These are phyloP conservation scores for Penicillium bovifimosum DNA, from an alignment of 495 filamentous ascomycete species.

Conservation along the genomic window DNA sequence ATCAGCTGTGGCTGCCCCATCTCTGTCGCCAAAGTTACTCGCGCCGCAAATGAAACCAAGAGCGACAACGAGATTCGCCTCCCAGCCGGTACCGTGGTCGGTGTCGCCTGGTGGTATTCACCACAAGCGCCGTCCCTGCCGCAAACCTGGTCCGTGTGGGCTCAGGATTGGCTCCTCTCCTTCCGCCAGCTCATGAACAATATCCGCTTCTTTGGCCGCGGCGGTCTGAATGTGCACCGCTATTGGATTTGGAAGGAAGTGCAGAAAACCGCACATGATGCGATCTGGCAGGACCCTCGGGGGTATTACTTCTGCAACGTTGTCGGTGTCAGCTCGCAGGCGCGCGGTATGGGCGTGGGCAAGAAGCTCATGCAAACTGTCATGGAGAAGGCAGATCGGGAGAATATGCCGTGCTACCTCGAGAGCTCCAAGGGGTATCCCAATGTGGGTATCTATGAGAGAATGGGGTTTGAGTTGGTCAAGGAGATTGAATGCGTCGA, in stretches of 20 bases:
- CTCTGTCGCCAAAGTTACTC: constrained; percentile 51
- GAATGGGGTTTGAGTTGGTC: constrained; percentile 56
- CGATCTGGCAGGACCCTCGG: constrained; percentile 32
- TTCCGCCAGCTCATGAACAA: constrained; percentile 57
- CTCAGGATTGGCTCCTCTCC: constrained; percentile 55
- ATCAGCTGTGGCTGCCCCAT: constrained; percentile 55
- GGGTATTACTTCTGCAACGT: constrained; percentile 71
- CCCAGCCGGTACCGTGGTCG: constrained; percentile 42
- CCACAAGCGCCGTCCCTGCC: constrained; percentile 37
- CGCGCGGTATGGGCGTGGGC: constrained; percentile 56
- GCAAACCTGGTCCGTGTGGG: constrained; percentile 50
- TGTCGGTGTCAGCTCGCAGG: constrained; percentile 55
- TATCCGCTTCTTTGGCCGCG: constrained; percentile 54
- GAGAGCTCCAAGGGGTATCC: constrained; percentile 58
- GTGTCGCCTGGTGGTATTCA: constrained; percentile 59
- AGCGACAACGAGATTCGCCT: constrained; percentile 13
- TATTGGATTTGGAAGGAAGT: constrained; percentile 53
- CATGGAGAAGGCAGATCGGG: constrained; percentile 51
- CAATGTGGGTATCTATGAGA: constrained; percentile 61
- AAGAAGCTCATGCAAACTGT: constrained; percentile 53
- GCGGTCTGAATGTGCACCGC: constrained; percentile 55
- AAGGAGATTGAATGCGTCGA: constrained; percentile 60
- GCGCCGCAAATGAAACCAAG: constrained; percentile 11
- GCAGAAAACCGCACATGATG: constrained; percentile 35
- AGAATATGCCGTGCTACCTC: constrained; percentile 57